phyloP scores from a whole-genome alignment of 768 basidiomycete genomes.

The Collybiopsis confluens region DNA sequence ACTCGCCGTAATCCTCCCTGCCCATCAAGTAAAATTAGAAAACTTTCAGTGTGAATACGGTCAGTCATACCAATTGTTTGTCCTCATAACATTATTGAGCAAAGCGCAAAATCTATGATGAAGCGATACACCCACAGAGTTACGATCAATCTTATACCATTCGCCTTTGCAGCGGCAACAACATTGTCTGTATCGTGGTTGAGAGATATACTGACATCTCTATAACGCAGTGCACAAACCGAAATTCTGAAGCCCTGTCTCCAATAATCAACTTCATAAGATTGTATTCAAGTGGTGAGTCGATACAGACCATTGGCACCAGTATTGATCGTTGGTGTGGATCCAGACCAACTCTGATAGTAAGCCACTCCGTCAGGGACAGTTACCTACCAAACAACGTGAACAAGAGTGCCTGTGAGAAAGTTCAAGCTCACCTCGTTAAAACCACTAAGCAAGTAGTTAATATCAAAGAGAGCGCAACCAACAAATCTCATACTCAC shows the following conservation, averaged over 20 bases:
- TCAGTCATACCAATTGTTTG: slow-evolving; percentile 46
- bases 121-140: slow-evolving; percentile 35
- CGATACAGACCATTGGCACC: slow-evolving; percentile 49
- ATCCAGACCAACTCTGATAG: slow-evolving; percentile 52
- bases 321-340: slow-evolving; percentile 49
- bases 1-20: slow-evolving; percentile 6
- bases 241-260: slow-evolving; percentile 47
- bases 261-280: no score
- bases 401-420: no score
- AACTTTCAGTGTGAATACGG: no score
- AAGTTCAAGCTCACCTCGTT: no score
- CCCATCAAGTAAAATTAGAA: no score
- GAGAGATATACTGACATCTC: neutral
- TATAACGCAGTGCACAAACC: slow-evolving; percentile 22
- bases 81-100: slow-evolving; percentile 24
- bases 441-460: slow-evolving; percentile 35
- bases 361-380: slow-evolving; percentile 38
- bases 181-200: slow-evolving; percentile 40
- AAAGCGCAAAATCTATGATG: neutral
- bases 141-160: slow-evolving; percentile 58
- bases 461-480: slow-evolving; percentile 15
- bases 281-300: no score
- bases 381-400: no score
- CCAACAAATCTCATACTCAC: slow-evolving; percentile 10
- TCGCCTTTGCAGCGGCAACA: slow-evolving; percentile 54